A percentile compares a stretch with the other conserved stretches of the same genome.
Conservation (phyloP, 371 early-diverging fungal species). For the Mortierella sp. region DNA sequence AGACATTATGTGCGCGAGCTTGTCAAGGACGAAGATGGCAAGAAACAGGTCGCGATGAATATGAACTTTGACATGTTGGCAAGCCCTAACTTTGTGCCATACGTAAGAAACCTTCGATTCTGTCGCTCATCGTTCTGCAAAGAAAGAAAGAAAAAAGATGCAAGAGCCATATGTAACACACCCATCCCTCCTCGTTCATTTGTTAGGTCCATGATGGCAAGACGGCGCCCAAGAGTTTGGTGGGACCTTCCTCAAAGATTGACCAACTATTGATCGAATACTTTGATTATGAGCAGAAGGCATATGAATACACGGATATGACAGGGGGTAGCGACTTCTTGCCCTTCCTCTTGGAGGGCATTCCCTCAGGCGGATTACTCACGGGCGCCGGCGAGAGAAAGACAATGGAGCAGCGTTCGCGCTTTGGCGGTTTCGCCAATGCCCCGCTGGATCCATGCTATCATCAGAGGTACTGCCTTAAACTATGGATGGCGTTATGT, state of each 20-base stretch:
- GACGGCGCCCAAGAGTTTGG: constrained; percentile 54
- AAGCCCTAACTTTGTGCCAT: constrained; percentile 78
- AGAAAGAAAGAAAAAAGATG: too few relatives aligned
- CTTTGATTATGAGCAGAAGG: constrained; percentile 56
- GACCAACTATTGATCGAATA: constrained; percentile 69
- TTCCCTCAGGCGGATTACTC: constrained; percentile 67
- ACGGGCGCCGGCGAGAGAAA: constrained; percentile 77
- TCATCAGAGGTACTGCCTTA: constrained; percentile 55
- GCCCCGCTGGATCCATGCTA: constrained; percentile 77
- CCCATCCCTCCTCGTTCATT: too few relatives aligned
- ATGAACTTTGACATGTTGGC: constrained; percentile 87
- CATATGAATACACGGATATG: constrained; percentile 54
- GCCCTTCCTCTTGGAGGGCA: constrained; percentile 54
- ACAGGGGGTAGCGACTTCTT: constrained; percentile 52
- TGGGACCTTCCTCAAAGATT: constrained; percentile 59
- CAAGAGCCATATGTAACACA: too few relatives aligned
- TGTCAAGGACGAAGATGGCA: constrained; percentile 41
- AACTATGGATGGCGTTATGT: too few relatives aligned
- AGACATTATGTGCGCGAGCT: constrained; percentile 64
- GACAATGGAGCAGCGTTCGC: constrained; percentile 63
- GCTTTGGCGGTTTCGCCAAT: constrained; percentile 76
- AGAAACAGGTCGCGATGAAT: constrained; percentile 64
- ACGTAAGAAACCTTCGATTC: constrained; percentile 46
- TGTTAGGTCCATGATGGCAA: constrained; percentile 60
- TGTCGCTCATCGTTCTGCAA: too few relatives aligned